Base-by-base conservation (phyloP, 2,329 filamentous ascomycete species). In the Juglanconis juglandina region DNA sequence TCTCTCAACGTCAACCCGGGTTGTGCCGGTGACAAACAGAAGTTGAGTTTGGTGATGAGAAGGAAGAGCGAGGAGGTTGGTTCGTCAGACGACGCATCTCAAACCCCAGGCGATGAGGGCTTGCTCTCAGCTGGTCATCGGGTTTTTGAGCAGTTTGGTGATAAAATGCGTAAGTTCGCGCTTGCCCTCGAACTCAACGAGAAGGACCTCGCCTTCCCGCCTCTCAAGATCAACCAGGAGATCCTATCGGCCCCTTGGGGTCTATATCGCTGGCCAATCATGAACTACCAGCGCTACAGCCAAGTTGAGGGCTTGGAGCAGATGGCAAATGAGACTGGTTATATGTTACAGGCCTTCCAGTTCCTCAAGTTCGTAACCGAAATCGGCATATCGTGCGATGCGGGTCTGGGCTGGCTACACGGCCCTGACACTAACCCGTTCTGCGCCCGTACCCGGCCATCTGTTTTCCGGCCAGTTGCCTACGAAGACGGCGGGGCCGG, bases 181-280 rank as follows among this genome's bases (percentile, higher is more conserved):
- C 82, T 91, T 68, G 86, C 85, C 32, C 85, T 90, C 63, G 87
- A 90, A 67, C 78, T 90, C n/a, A 81, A 83, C 58, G 83, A 88
- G 68, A 71, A 73, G 44, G 74, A 73, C 13, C 68, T 82, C 10
- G 73, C 75, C 11, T 72, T 76, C 32, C 84, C 86, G 7, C 84
- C 83, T 1, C 66, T 77, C n/a, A 88, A 89, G 66, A 75, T 76
- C 5, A 73, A 78, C 6, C 82, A 85, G 39, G 77, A 85, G 64
- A 76, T 77, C 32, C 73, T 85, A 35, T 75, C 78, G 3, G 77
- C 83, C 42, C 87, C 86, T 65, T 89, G 86, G 82, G 87, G 87
- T 4, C 76, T 79, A 5, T 90, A 88, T 66, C 78, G 82, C 53
- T 90, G 87, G 87, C 87, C 87, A 0, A 79, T 79, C 53, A 74